Conservation (phyloP, 1,284 basidiomycete species). For the Ustanciosporium gigantosporum region DNA sequence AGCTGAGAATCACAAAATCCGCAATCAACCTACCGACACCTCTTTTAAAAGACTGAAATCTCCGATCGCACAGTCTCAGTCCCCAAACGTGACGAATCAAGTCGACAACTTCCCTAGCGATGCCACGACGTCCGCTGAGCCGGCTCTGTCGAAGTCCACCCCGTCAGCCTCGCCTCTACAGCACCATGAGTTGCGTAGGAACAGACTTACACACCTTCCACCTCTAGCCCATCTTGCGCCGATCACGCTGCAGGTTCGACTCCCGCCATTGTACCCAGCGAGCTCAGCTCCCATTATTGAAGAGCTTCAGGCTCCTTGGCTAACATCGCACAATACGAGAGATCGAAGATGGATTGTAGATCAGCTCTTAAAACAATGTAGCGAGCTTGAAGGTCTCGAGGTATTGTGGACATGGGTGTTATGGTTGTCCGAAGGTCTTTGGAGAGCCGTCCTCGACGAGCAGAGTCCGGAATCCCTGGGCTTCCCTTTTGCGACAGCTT, state of each 20-base stretch:
- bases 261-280: conserved; percentile 22
- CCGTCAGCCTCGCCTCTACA: no score
- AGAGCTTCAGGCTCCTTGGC: conserved; percentile 23
- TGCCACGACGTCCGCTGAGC: no score
- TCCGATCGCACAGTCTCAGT: no score
- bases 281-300: conserved; percentile 13
- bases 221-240: conserved; percentile 22
- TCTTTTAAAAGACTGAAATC: no score
- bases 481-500: not conserved
- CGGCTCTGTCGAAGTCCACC: no score
- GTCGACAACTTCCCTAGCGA: no score
- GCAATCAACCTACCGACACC: no score
- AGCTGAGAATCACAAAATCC: no score
- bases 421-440: conserved; percentile 24
- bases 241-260: conserved; percentile 10
- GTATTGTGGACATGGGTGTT: conserved; percentile 35
- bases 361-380: conserved; percentile 20
- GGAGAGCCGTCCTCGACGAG: conserved; percentile 13
- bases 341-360: conserved; percentile 9
- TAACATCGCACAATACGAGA: not conserved
- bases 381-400: conserved; percentile 19
- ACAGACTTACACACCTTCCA: conserved; percentile 4
- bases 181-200: no score
- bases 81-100: no score
- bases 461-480: no score